phyloP scores from a whole-genome alignment of 352 stramenopile genomes.

The Pythium monospermum region DNA sequence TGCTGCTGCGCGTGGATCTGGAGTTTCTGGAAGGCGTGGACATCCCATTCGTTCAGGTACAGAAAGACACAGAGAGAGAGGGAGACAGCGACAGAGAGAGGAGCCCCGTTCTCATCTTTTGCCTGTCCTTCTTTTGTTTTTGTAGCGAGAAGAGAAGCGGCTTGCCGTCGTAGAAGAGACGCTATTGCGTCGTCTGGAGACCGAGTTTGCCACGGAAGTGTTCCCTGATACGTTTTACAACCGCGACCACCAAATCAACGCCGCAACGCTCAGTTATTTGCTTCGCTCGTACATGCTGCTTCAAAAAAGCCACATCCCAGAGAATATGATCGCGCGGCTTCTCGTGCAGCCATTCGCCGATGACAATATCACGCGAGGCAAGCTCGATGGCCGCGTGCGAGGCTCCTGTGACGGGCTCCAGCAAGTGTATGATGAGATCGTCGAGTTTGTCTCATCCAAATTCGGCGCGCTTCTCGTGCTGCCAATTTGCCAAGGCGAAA shows the following conservation, averaged over 20 bases:
- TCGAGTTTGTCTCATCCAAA: constrained; percentile 70
- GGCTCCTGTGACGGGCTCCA: constrained; percentile 74
- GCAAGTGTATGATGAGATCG: constrained; percentile 65
- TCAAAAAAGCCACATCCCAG: constrained; percentile 65
- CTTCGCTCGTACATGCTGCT: constrained; percentile 73
- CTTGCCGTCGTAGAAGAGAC: constrained; percentile 66
- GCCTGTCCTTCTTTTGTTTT: neutral
- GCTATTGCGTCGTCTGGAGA: constrained; percentile 66
- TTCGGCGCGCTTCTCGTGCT: constrained; percentile 56
- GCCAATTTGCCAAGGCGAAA: constrained; percentile 59
- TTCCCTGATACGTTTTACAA: constrained; percentile 86
- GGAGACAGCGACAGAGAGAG: no score
- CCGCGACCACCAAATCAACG: constrained; percentile 68
- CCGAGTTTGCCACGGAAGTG: constrained; percentile 82
- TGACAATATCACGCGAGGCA: constrained; percentile 68
- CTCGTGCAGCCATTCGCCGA: constrained; percentile 77
- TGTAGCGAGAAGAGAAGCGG: constrained; percentile 63
- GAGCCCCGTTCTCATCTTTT: neutral
- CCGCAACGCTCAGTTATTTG: constrained; percentile 56
- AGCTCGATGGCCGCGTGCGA: constrained; percentile 61
- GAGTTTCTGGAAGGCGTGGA: constrained; percentile 71
- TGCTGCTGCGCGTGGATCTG: constrained; percentile 72
- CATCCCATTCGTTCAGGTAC: constrained; percentile 63
- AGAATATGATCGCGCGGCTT: constrained; percentile 77
- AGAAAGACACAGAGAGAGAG: neutral